These are phyloP conservation scores for Debaryomyces singareniensis DNA, from an alignment of 1,139 yeast species.

Conservation along the genomic window DNA sequence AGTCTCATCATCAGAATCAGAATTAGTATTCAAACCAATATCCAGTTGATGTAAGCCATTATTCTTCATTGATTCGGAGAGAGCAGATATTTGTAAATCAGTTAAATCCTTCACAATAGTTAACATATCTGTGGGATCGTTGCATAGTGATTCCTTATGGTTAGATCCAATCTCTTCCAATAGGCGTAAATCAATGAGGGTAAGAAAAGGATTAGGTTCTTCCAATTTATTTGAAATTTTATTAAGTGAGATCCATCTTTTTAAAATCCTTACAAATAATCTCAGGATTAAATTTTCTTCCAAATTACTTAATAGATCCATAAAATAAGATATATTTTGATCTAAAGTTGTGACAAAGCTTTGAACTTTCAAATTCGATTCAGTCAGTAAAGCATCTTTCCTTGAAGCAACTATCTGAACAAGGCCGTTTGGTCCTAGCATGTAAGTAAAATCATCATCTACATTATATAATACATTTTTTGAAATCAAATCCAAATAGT, in stretches of 20 bases:
- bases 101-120: slow-evolving; percentile 49
- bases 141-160: slow-evolving; percentile 56
- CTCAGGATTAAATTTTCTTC: slow-evolving; percentile 42
- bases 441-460: slow-evolving; percentile 47
- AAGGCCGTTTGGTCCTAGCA: slow-evolving; percentile 47
- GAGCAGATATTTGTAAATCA: slow-evolving; percentile 5
- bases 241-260: slow-evolving; percentile 49
- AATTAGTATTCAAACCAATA: slow-evolving; percentile 15
- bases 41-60: slow-evolving; percentile 3
- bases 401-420: slow-evolving; percentile 38
- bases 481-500: slow-evolving; percentile 32
- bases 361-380: slow-evolving; percentile 17
- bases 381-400: slow-evolving; percentile 7
- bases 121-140: slow-evolving; percentile 56
- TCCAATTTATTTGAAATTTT: slow-evolving; percentile 4
- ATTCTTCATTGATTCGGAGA: slow-evolving; percentile 3
- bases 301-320: slow-evolving; percentile 42
- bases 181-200: slow-evolving; percentile 56
- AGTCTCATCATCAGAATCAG: slow-evolving; percentile 39
- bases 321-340: slow-evolving; percentile 37
- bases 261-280: slow-evolving; percentile 48
- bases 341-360: slow-evolving; percentile 46
- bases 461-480: slow-evolving; percentile 39
- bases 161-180: slow-evolving; percentile 57
- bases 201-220: slow-evolving; percentile 44